A percentile compares a stretch with the other conserved stretches of the same genome.
phyloP scores from a whole-genome alignment of 345 rosid genomes.

The Boechera stricta region DNA sequence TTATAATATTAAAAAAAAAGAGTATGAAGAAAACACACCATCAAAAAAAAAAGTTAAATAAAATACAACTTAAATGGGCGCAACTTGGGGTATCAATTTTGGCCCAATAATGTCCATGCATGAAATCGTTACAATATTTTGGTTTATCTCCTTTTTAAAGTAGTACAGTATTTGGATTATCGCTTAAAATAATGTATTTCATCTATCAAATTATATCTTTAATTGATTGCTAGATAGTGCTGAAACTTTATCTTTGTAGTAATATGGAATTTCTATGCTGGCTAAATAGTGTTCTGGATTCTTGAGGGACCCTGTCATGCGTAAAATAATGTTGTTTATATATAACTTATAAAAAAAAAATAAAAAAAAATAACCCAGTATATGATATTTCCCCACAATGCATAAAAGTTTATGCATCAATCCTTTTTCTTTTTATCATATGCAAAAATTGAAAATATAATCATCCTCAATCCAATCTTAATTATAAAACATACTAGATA shows the following conservation, averaged over 20 bases:
- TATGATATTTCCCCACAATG: no score
- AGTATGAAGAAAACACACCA: no score
- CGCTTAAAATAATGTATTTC: not conserved
- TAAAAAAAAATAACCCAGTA: no score
- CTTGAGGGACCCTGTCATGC: conserved; percentile 23
- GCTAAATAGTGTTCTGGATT: conserved; percentile 29
- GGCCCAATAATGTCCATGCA: conserved; percentile 7
- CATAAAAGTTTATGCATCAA: not conserved
- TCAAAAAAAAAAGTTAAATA: no score
- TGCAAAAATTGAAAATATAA: not conserved
- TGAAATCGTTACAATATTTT: not conserved
- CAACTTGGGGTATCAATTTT: not conserved
- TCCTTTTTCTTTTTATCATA: not conserved
- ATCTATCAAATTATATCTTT: not conserved
- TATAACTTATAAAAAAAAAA: not conserved
- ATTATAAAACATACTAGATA: not conserved
- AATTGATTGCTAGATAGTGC: not conserved
- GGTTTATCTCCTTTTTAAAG: not conserved
- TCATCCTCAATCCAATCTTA: not conserved
- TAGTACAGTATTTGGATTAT: not conserved
- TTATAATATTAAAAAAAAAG: no score
- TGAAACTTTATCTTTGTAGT: conserved; percentile 2
- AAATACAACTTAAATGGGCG: not conserved
- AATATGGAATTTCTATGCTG: conserved; percentile 30
- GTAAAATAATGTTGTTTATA: not conserved